Percentiles rank a stretch among this genome's conserved stretches.
These are phyloP conservation scores for Gossypium mustelinum DNA, from an alignment of 345 rosid species.

Conservation along the genomic window DNA sequence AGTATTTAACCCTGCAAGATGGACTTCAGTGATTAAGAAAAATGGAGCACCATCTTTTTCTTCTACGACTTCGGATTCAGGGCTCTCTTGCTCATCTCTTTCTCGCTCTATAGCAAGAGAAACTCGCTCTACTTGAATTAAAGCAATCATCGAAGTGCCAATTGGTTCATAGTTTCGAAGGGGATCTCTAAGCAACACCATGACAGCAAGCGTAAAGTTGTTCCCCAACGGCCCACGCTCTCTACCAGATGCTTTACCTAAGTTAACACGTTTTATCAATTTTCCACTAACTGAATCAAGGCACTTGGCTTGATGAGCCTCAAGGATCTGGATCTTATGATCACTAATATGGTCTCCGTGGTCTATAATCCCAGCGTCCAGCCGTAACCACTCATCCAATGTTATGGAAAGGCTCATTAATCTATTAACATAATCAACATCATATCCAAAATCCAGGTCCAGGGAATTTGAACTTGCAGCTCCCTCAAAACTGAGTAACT, in stretches of 20 bases:
- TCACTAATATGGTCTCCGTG: slow-evolving; percentile 35
- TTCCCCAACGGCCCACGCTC: slow-evolving; percentile 34
- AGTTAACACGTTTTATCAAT: slow-evolving; percentile 16
- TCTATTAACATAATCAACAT: slow-evolving; percentile 24
- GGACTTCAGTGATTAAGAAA: slow-evolving; percentile 46
- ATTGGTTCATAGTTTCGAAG: slow-evolving; percentile 58
- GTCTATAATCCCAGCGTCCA: slow-evolving; percentile 34
- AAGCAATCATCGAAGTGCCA: slow-evolving; percentile 71
- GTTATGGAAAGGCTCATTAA: slow-evolving; percentile 45
- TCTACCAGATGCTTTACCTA: slow-evolving; percentile 24
- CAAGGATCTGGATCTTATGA: slow-evolving; percentile 23
- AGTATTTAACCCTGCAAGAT: slow-evolving; percentile 55
- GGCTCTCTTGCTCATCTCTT: slow-evolving; percentile 16
- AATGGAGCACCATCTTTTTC: slow-evolving; percentile 14
- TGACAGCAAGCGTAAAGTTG: slow-evolving; percentile 48
- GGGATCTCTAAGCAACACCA: slow-evolving; percentile 68
- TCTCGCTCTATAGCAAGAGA: slow-evolving; percentile 21
- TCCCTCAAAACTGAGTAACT: slow-evolving; percentile 21
- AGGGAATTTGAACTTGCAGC: slow-evolving; percentile 16
- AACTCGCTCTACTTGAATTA: slow-evolving; percentile 54
- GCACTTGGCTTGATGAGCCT: slow-evolving; percentile 38
- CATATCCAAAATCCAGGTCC: slow-evolving; percentile 25
- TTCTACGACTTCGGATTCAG: background rate
- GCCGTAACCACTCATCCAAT: slow-evolving; percentile 63
- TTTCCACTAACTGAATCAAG: slow-evolving; percentile 24